These are phyloP conservation scores for Gnetum montanum DNA, from an alignment of 75 land plant genomes.

Conservation along the genomic window DNA sequence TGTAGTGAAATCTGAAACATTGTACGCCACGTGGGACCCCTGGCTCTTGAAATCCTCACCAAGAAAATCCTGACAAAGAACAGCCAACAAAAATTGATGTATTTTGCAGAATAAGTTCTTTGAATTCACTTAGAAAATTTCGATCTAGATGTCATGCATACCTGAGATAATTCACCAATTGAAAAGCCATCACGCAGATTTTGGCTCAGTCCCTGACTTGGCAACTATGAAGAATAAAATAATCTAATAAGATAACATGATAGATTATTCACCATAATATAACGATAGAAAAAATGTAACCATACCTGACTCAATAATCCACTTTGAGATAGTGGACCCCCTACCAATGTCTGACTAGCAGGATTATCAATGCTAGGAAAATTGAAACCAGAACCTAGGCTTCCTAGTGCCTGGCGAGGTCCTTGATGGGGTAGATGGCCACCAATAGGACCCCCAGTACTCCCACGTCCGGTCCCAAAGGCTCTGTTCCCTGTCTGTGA, in stretches of 20 bases:
- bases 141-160: conserved; percentile 3
- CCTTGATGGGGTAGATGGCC: conserved; percentile 90
- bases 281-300: neutral
- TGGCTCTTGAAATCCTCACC: conserved; percentile 99
- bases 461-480: conserved; percentile 89
- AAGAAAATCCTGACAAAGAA: conserved; percentile 60
- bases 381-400: conserved; percentile 59
- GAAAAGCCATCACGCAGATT: conserved; percentile 87
- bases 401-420: conserved; percentile 60
- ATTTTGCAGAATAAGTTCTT: too few relatives aligned
- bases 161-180: conserved; percentile 97
- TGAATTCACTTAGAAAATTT: too few relatives aligned
- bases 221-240: conserved; percentile 35
- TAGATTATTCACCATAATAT: too few relatives aligned
- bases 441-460: conserved; percentile 88
- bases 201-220: conserved; percentile 78
- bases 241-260: neutral
- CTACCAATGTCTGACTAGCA: conserved; percentile 79
- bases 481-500: conserved; percentile 79
- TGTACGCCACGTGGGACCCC: conserved; percentile 95
- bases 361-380: conserved; percentile 81
- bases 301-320: conserved; percentile 73
- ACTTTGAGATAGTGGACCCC: conserved; percentile 76
- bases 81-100: neutral
- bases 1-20: conserved; percentile 68